Conservation (phyloP, 768 basidiomycete species). For the Lactarius pseudohatsudake region DNA sequence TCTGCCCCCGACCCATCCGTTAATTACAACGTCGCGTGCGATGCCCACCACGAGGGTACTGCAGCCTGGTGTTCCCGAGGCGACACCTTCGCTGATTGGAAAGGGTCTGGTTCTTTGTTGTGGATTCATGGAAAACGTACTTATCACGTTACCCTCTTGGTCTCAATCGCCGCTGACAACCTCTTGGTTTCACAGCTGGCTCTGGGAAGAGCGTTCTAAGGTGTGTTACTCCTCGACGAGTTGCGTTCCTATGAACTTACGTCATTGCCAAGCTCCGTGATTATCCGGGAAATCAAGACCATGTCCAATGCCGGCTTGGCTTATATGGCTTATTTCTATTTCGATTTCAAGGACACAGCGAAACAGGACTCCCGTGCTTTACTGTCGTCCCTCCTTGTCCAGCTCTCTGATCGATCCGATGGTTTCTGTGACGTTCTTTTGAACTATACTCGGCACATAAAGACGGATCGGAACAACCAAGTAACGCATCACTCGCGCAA, state of each 20-base stretch:
- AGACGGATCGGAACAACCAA: neutral
- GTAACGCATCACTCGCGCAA: neutral
- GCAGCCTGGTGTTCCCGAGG: neutral
- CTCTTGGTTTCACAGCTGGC: neutral
- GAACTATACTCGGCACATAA: neutral
- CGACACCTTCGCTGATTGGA: neutral
- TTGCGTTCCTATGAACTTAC: too few relatives aligned
- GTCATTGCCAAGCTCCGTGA: neutral
- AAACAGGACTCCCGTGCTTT: neutral
- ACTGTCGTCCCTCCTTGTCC: constrained; percentile 4
- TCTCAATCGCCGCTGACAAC: neutral
- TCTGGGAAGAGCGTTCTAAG: constrained; percentile 14
- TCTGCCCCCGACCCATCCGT: constrained; percentile 4
- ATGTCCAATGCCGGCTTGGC: neutral
- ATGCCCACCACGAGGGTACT: neutral
- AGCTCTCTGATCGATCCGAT: constrained; percentile 11
- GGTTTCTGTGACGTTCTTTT: neutral
- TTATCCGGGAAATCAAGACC: neutral
- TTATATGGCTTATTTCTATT: neutral
- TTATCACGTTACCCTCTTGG: neutral
- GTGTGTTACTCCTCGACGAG: neutral
- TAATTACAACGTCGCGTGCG: neutral
- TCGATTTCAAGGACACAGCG: neutral
- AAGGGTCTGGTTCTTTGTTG: neutral
- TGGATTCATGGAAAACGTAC: constrained; percentile 10